A percentile compares a stretch with the other conserved stretches of the same genome.
phyloP scores from a whole-genome alignment of 352 stramenopile genomes.

The Phytophthora cryptogea region DNA sequence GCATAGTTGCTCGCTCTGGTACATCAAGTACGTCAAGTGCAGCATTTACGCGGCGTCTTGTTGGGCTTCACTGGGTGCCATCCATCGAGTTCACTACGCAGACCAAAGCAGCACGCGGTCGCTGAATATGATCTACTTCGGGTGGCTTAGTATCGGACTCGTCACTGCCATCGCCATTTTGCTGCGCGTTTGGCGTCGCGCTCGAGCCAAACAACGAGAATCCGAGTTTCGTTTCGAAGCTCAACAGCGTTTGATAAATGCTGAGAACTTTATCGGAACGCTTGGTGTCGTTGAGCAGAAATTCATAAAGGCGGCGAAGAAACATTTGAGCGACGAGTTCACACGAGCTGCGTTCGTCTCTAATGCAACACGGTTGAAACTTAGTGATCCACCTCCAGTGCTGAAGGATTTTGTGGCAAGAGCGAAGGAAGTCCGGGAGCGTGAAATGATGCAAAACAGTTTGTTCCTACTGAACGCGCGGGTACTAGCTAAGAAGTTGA shows the following conservation, averaged over 20 bases:
- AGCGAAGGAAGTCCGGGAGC: neutral
- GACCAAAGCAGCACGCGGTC: slow-evolving; percentile 26
- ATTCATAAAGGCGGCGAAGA: slow-evolving; percentile 19
- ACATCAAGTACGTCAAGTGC: slow-evolving; percentile 57
- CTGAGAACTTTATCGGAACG: neutral
- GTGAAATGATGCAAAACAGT: neutral
- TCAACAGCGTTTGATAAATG: slow-evolving; percentile 21
- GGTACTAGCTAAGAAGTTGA: slow-evolving; percentile 13
- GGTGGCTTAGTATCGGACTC: slow-evolving; percentile 52
- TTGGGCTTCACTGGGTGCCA: slow-evolving; percentile 55
- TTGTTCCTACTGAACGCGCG: slow-evolving; percentile 21
- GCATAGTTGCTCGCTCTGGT: slow-evolving; percentile 63
- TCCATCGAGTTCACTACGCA: slow-evolving; percentile 41
- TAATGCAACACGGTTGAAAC: slow-evolving; percentile 15
- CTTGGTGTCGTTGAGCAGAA: slow-evolving; percentile 14
- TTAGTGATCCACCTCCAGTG: slow-evolving; percentile 1
- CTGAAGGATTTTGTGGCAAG: slow-evolving; percentile 13
- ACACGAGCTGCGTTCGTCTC: slow-evolving; percentile 12
- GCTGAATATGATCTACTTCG: slow-evolving; percentile 63
- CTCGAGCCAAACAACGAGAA: slow-evolving; percentile 15
- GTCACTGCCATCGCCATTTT: slow-evolving; percentile 27
- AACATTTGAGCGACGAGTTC: slow-evolving; percentile 1
- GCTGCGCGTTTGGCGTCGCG: slow-evolving; percentile 19
- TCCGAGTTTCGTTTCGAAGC: slow-evolving; percentile 13
- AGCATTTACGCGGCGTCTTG: slow-evolving; percentile 59